These are phyloP conservation scores for Tuber umbilicatum DNA, from an alignment of 495 filamentous ascomycete species.

Conservation along the genomic window DNA sequence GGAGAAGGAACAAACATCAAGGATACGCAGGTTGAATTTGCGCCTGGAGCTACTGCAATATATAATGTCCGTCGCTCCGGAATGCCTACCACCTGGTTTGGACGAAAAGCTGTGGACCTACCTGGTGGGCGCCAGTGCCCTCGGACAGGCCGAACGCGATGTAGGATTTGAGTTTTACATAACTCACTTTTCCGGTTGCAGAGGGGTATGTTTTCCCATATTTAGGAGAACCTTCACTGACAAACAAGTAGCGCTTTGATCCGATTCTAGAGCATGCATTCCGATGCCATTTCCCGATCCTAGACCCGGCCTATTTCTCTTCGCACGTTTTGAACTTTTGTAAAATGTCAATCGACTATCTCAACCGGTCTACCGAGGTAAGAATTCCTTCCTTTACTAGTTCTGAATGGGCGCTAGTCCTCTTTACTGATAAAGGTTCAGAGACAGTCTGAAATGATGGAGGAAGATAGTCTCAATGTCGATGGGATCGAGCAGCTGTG, in stretches of 20 bases:
- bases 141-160: conserved; percentile 36
- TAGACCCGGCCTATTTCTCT: conserved; percentile 37
- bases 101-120: conserved; percentile 39
- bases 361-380: conserved; percentile 35
- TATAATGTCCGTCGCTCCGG: conserved; percentile 31
- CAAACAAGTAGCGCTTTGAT: conserved; percentile 23
- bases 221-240: conserved; percentile 13
- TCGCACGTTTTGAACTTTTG: conserved; percentile 36
- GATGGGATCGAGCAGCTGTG: conserved; percentile 71
- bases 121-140: conserved; percentile 34
- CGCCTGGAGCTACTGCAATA: conserved; percentile 44
- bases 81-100: conserved; percentile 28
- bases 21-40: conserved; percentile 32
- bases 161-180: conserved; percentile 41
- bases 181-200: conserved; percentile 28
- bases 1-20: conserved; percentile 22
- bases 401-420: not conserved
- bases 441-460: conserved; percentile 24
- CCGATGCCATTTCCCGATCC: conserved; percentile 32
- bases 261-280: conserved; percentile 38
- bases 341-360: conserved; percentile 39
- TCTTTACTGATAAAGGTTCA: not conserved
- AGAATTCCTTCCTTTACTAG: conserved; percentile 12
- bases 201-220: conserved; percentile 19
- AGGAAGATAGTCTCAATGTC: conserved; percentile 49